phyloP scores from a whole-genome alignment of 306 rosid genomes.

The Acacia crassicarpa region DNA sequence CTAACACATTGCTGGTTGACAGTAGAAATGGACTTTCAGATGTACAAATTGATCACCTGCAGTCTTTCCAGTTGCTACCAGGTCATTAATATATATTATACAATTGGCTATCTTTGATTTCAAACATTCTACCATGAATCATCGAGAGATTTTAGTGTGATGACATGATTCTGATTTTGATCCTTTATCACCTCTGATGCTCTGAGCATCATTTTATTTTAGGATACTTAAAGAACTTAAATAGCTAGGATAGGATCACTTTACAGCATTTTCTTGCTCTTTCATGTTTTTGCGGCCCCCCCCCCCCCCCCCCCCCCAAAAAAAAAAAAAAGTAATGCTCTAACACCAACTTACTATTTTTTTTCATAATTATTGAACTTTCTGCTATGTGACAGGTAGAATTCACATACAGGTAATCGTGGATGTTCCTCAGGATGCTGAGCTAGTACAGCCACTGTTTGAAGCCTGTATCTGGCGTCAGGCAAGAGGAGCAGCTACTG shows the following conservation, averaged over 20 bases:
- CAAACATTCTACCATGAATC: conserved; percentile 10
- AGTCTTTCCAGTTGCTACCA: conserved; percentile 72
- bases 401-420: conserved; percentile 56
- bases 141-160: conserved; percentile 5
- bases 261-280: neutral
- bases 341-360: neutral
- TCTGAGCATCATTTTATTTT: neutral
- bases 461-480: conserved; percentile 82
- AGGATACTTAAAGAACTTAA: neutral
- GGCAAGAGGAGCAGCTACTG: conserved; percentile 81
- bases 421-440: conserved; percentile 62
- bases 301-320: neutral
- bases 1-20: conserved; percentile 34
- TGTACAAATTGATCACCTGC: conserved; percentile 61
- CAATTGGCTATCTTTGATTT: conserved; percentile 34
- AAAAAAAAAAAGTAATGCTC: neutral
- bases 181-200: neutral
- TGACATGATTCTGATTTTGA: neutral
- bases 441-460: conserved; percentile 74
- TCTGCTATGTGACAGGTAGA: conserved; percentile 54
- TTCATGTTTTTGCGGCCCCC: neutral
- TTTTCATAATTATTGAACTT: conserved; percentile 8
- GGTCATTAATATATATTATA: conserved; percentile 49
- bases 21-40: conserved; percentile 57
- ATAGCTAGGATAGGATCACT: conserved; percentile 14